Base-by-base conservation (phyloP, 1,139 yeast genomes). In the Hansenula anomala region DNA sequence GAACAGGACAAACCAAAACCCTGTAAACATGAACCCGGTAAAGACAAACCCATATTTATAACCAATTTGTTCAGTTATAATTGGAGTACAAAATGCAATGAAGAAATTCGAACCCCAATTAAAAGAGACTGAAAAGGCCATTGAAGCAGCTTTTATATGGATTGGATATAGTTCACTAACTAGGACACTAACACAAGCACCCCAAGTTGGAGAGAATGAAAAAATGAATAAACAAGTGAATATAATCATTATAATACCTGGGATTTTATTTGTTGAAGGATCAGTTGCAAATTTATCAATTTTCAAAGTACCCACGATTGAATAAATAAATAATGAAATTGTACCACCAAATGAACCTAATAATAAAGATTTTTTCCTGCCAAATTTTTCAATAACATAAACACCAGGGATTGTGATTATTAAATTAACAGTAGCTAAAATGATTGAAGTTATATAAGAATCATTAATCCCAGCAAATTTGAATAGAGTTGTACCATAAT, bases 171-270 rank as follows among this genome's bases (percentile, higher is more conserved):
- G 66, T 64, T 86, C 96, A 31, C 92, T 77, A 33, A 80, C 77
- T 52, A 84, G 73, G 41, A 82, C 83, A 67, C 73, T 85, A 29
- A 83, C 80, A 49, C 83, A 80, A 45, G 95, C 94, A 34, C 92
- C 96, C 87, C 94, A 82, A 10, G 95, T 80, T 30, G 80, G 69
- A 20, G 95, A 95, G 60, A 86, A 87, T 61, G 75, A 79, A 65
- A 80, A 71, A 45, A 87, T 80, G 68, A 74, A 87, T 46, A 83
- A 59, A 64, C 92, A 82, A 17, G 92, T 78, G 44, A 86, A 71
- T 55, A 78, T 75, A 60, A 87, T 82, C 92, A 78, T 75, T 27
- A 78, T 80, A 48, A 72, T 63, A 52, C 90, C 90, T 5, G 33
- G 33, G 13, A 31, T 13, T 16, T 16, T 23, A 16, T 31, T 31